phyloP scores from a whole-genome alignment of 345 rosid species.

The Lepidium aucheri region DNA sequence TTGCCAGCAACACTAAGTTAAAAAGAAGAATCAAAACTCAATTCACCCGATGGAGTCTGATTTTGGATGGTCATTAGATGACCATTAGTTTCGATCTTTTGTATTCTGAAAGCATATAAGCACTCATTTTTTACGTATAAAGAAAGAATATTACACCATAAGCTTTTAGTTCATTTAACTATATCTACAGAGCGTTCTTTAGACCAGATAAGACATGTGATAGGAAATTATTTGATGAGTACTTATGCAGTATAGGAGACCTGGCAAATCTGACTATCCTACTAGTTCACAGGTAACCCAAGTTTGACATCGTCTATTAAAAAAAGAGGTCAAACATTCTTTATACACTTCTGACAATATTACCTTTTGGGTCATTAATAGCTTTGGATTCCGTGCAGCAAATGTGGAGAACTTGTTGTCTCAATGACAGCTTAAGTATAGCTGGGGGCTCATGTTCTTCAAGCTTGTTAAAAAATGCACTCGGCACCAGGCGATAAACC shows the following conservation, averaged over 20 bases:
- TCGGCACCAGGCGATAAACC: slow-evolving; percentile 76
- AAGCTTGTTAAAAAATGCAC: slow-evolving; percentile 61
- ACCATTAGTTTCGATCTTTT: neutral
- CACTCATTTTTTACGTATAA: neutral
- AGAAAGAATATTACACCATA: neutral
- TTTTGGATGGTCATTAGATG: too few relatives aligned
- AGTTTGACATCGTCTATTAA: neutral
- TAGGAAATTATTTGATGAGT: neutral
- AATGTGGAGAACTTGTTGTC: slow-evolving; percentile 74
- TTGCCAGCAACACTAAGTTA: slow-evolving; percentile 63
- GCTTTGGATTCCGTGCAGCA: slow-evolving; percentile 81
- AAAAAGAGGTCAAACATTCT: neutral
- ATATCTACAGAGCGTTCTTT: neutral
- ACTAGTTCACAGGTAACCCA: slow-evolving; percentile 4
- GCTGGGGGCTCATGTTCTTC: slow-evolving; percentile 66
- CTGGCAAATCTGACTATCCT: slow-evolving; percentile 2
- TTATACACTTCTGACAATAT: neutral
- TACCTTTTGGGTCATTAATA: slow-evolving; percentile 85
- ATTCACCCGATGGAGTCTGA: neutral
- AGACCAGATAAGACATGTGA: neutral
- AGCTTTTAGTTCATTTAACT: slow-evolving; percentile 1
- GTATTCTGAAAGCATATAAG: neutral
- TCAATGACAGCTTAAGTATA: slow-evolving; percentile 66
- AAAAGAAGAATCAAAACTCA: slow-evolving; percentile 15
- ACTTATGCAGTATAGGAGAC: neutral